Percentiles rank a stretch among this genome's conserved stretches.
Conservation (phyloP, 2,329 filamentous ascomycete genomes). For the Ascochyta pisi region DNA sequence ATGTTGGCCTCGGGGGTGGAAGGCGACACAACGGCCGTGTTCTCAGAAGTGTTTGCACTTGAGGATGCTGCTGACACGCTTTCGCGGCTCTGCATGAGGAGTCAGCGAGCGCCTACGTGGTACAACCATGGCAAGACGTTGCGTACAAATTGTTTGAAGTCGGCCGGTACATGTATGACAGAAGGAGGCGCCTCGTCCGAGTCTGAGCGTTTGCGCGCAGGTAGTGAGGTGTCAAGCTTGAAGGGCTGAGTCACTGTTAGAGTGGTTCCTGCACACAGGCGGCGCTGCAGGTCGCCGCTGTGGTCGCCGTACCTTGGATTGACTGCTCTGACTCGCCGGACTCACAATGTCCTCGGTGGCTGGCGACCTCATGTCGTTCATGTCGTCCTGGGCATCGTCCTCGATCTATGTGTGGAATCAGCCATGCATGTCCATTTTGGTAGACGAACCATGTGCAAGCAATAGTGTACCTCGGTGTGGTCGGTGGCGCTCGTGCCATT, state of each 20-base stretch:
- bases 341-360: constrained; percentile 46
- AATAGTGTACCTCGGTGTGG: constrained; percentile 66
- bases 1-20: constrained; percentile 49
- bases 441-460: neutral
- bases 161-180: constrained; percentile 88
- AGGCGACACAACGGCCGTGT: constrained; percentile 47
- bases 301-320: constrained; percentile 36
- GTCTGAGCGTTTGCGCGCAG: constrained; percentile 55
- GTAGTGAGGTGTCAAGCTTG: constrained; percentile 56
- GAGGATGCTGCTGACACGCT: constrained; percentile 40
- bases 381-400: constrained; percentile 69
- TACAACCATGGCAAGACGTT: constrained; percentile 33
- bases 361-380: constrained; percentile 48
- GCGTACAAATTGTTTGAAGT: constrained; percentile 78
- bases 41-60: constrained; percentile 42
- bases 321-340: constrained; percentile 41
- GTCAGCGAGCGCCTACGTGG: constrained; percentile 39
- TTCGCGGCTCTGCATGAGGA: constrained; percentile 35
- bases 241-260: constrained; percentile 40
- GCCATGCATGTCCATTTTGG: constrained; percentile 18
- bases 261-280: neutral
- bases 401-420: constrained; percentile 63
- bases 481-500: constrained; percentile 84
- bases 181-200: constrained; percentile 82
- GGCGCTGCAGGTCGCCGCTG: constrained; percentile 7